These are phyloP conservation scores for Beauveria asiatica DNA, from an alignment of 2,329 filamentous ascomycete species.

Conservation along the genomic window DNA sequence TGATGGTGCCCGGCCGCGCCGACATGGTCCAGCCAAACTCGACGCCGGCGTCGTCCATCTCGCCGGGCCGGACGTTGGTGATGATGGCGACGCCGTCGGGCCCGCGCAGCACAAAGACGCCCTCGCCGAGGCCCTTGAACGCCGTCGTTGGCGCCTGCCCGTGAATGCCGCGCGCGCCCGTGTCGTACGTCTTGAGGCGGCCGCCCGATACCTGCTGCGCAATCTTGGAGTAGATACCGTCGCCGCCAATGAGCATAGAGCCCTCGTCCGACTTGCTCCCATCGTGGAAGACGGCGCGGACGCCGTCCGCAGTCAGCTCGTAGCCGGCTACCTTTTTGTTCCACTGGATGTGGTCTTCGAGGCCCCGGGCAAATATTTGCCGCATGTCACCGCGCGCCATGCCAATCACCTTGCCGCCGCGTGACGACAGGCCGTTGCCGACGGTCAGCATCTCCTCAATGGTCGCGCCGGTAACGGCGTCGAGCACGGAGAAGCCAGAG, in stretches of 20 bases:
- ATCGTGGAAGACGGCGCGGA: slow-evolving; percentile 50
- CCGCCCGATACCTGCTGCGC: slow-evolving; percentile 51
- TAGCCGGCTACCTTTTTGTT: slow-evolving; percentile 48
- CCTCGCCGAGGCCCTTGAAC: slow-evolving; percentile 54
- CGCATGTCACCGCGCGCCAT: slow-evolving; percentile 58
- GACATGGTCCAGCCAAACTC: slow-evolving; percentile 58
- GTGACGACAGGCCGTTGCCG: slow-evolving; percentile 31
- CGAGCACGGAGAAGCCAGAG: slow-evolving; percentile 37
- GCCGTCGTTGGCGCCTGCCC: slow-evolving; percentile 54
- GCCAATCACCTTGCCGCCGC: slow-evolving; percentile 51
- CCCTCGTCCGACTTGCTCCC: slow-evolving; percentile 51
- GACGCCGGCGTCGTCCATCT: slow-evolving; percentile 48
- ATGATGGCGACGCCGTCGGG: slow-evolving; percentile 46
- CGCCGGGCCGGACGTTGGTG: slow-evolving; percentile 53
- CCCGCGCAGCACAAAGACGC: slow-evolving; percentile 43
- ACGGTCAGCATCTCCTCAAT: background rate
- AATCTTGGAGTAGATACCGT: slow-evolving; percentile 53
- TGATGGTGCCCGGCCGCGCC: slow-evolving; percentile 48
- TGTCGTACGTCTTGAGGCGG: slow-evolving; percentile 53
- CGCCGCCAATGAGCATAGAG: slow-evolving; percentile 50
- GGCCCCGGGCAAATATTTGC: slow-evolving; percentile 46
- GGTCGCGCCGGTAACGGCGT: slow-evolving; percentile 37
- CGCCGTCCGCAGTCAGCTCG: slow-evolving; percentile 43
- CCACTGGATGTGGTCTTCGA: slow-evolving; percentile 48
- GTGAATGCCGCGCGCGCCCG: slow-evolving; percentile 55